Percentiles rank a stretch among this genome's conserved stretches.
These are phyloP conservation scores for Trichophyton benhamiae DNA, from an alignment of 2,329 filamentous ascomycete genomes.

Conservation along the genomic window DNA sequence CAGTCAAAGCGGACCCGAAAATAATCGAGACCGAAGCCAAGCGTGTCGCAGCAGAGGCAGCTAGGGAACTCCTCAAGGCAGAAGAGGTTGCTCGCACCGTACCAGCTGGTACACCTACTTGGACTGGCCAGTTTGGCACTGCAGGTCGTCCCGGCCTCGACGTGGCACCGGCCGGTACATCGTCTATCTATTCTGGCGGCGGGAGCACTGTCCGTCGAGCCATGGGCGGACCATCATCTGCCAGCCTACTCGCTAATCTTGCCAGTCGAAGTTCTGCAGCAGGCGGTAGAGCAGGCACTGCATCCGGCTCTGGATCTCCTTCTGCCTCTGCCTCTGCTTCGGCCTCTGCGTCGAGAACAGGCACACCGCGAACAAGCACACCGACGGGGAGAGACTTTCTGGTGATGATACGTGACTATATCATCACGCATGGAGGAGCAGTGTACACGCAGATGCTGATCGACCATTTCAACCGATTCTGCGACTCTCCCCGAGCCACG, in stretches of 20 bases:
- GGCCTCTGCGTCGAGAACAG: slow-evolving; percentile 18
- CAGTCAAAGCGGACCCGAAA: slow-evolving; percentile 58
- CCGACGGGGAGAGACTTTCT: slow-evolving; percentile 52
- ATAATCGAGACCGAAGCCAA: slow-evolving; percentile 75
- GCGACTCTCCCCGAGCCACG: slow-evolving; percentile 54
- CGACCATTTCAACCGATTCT: slow-evolving; percentile 78
- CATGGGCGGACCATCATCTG: slow-evolving; percentile 29
- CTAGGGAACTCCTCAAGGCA: slow-evolving; percentile 60
- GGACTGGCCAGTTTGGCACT: slow-evolving; percentile 76
- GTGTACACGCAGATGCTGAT: slow-evolving; percentile 76
- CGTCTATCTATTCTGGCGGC: slow-evolving; percentile 16
- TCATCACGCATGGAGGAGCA: slow-evolving; percentile 62
- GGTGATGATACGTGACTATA: slow-evolving; percentile 63
- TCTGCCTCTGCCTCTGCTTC: slow-evolving; percentile 3
- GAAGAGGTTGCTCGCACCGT: slow-evolving; percentile 59
- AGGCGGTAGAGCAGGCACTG: background rate
- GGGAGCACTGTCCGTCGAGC: slow-evolving; percentile 24
- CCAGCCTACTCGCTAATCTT: slow-evolving; percentile 31
- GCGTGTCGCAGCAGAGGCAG: slow-evolving; percentile 64
- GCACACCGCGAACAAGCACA: slow-evolving; percentile 23
- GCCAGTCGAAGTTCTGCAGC: slow-evolving; percentile 17
- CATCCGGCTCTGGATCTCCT: background rate
- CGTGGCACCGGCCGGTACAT: slow-evolving; percentile 5
- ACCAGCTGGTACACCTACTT: slow-evolving; percentile 77
- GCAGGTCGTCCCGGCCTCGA: slow-evolving; percentile 55